Evolutionary conservation across 2,329 filamentous ascomycete genomes (phyloP).

Genomic region (Lachnellula suecica): DNA sequence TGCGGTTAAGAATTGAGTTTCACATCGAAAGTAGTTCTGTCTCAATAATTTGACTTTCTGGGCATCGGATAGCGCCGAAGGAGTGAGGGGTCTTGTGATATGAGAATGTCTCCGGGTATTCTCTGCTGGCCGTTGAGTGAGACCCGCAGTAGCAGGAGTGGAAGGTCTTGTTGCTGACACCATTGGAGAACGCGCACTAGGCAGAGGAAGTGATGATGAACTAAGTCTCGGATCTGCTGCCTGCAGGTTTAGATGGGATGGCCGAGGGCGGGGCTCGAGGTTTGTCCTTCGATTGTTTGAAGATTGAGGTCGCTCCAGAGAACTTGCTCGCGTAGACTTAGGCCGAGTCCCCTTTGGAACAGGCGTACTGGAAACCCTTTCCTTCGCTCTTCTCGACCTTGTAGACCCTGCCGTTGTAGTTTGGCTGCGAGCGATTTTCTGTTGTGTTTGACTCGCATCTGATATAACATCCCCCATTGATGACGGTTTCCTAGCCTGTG

Average conservation of each 20-base stretch:
- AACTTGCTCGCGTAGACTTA: conserved; percentile 23
- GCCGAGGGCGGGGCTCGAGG: conserved; percentile 25
- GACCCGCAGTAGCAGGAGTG: conserved; percentile 57
- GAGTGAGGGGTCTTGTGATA: conserved; percentile 54
- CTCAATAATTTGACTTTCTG: conserved; percentile 73
- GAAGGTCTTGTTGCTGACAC: conserved; percentile 49
- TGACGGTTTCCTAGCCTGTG: conserved; percentile 76
- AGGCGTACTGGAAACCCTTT: conserved; percentile 39
- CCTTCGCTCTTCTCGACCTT: conserved; percentile 43
- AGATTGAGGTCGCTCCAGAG: conserved; percentile 24
- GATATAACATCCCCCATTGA: conserved; percentile 60
- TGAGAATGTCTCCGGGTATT: conserved; percentile 59
- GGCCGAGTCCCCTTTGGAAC: conserved; percentile 25
- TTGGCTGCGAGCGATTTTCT: conserved; percentile 65
- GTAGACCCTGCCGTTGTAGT: conserved; percentile 58
- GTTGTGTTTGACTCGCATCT: conserved; percentile 49
- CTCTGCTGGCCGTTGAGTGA: conserved; percentile 46
- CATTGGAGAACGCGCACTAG: conserved; percentile 56
- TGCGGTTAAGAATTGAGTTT: conserved; percentile 78
- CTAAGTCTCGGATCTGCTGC: conserved; percentile 60
- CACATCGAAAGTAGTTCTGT: conserved; percentile 79
- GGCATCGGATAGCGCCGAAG: conserved; percentile 59
- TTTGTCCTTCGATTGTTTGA: conserved; percentile 21
- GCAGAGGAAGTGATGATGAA: conserved; percentile 66
- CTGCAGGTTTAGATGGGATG: conserved; percentile 29